Evolutionary conservation across 257 asterid species (phyloP), one percentile per base, ranked within the genome.

Genomic region (Misopates orontium): DNA sequence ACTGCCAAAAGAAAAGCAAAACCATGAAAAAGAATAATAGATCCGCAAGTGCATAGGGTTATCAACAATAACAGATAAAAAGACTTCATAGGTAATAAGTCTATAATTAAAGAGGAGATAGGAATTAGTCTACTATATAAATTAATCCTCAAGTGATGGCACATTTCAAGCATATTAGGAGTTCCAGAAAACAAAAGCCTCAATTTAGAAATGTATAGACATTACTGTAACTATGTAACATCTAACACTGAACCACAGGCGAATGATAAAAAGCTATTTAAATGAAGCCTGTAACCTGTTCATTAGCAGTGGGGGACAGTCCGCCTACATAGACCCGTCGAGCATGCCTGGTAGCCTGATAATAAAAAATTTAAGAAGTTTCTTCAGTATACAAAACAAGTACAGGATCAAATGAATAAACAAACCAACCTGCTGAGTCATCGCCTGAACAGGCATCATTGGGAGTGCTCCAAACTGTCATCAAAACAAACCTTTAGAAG

Each of bases 281-380:
- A 6, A 28, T 56, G 20, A 31, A 58, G 56, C 63, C 49, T 20
- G n/a, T 11, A 62, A 94, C 99, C 93, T 88, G 96, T 80, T 94
- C 99, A 77, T 94, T 94, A 54, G 99, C 99, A 69, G 95, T 72
- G 0, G 98, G 91, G 59, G 99, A 85, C 44, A 94, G 98, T 60
- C 99, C 98, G 64, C 99, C 99, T 77, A 94, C 99, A 78, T 91
- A 94, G 56, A 90, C 96, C 75, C 98, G 85, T 53, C 99, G 85
- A 72, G 98, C 98, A 81, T 90, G 98, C 63, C 98, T 80, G 0
- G 99, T 90, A 50, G 98, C 99, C 96, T 94, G 86, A 73, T 21
- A 51, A 51, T 11, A 51, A 18, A 20, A 51, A 2, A 49, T 49
- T 15, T 23, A 23, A 54, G 60, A 31, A 31, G 15, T 8, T 25